phyloP scores from a whole-genome alignment of 2,329 filamentous ascomycete genomes.

The Diplocarpon mali region DNA sequence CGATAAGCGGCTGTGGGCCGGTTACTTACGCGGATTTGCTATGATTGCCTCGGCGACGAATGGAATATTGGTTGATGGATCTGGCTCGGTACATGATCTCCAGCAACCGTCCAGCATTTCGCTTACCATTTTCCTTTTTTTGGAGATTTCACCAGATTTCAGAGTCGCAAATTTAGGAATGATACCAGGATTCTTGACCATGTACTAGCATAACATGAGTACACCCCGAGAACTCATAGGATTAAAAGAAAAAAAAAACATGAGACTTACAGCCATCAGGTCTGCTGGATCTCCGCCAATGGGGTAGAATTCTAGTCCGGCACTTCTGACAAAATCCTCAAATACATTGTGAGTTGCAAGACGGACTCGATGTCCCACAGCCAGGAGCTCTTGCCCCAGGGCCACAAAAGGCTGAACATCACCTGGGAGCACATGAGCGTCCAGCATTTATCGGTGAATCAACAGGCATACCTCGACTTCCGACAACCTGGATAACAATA shows the following conservation, averaged over 20 bases:
- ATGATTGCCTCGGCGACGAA: constrained; percentile 24
- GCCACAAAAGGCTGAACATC: constrained; percentile 68
- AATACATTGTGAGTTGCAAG: constrained; percentile 46
- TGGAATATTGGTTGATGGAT: constrained; percentile 9
- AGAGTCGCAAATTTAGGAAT: constrained; percentile 70
- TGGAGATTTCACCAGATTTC: constrained; percentile 61
- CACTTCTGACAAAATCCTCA: constrained; percentile 38
- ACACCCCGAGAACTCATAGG: too few relatives aligned
- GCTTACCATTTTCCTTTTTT: constrained; percentile 58
- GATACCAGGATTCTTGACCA: constrained; percentile 77
- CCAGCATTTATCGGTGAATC: background rate
- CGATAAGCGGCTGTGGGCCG: too few relatives aligned
- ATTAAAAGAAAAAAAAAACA: too few relatives aligned
- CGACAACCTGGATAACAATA: constrained; percentile 62
- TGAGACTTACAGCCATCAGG: constrained; percentile 47
- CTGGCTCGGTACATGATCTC: constrained; percentile 64
- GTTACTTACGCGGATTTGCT: constrained; percentile 16
- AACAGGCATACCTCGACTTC: constrained; percentile 36
- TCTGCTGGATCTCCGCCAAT: constrained; percentile 58
- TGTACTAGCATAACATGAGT: constrained; percentile 38
- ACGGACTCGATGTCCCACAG: constrained; percentile 42
- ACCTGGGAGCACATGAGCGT: constrained; percentile 28
- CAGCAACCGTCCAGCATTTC: constrained; percentile 73
- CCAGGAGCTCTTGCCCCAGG: constrained; percentile 44
- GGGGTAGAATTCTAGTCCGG: constrained; percentile 46